phyloP scores from a whole-genome alignment of 805 yeast genomes.

The Kodamaea kakaduensis region DNA sequence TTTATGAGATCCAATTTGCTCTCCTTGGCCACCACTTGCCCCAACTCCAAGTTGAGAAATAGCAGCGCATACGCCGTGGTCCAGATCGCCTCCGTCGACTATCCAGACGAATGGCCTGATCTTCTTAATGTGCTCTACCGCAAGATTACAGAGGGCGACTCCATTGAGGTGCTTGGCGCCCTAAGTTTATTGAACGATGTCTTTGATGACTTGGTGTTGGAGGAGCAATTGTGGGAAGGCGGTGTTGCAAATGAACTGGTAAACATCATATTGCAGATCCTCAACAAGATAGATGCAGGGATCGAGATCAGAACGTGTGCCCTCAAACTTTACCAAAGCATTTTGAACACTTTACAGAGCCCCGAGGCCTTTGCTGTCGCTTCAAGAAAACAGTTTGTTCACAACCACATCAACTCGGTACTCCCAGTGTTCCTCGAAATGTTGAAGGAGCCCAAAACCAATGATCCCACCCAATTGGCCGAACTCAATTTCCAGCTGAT shows the following conservation, averaged over 20 bases:
- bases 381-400: conserved; percentile 34
- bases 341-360: conserved; percentile 50
- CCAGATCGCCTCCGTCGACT: conserved; percentile 84
- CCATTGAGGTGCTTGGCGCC: conserved; percentile 47
- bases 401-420: conserved; percentile 16
- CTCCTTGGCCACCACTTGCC: conserved; percentile 37
- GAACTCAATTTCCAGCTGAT: conserved; percentile 24
- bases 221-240: conserved; percentile 78
- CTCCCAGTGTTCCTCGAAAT: conserved; percentile 18
- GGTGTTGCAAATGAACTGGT: conserved; percentile 59
- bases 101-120: conserved; percentile 94
- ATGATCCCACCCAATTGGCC: conserved; percentile 3
- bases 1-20: conserved; percentile 50
- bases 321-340: conserved; percentile 48
- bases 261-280: conserved; percentile 43
- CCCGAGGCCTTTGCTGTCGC: conserved; percentile 43
- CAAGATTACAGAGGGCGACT: conserved; percentile 28
- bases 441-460: conserved; percentile 10
- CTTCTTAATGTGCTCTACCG: conserved; percentile 49
- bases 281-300: conserved; percentile 25
- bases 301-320: conserved; percentile 45
- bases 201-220: conserved; percentile 81
- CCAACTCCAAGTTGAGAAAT: conserved; percentile 57
- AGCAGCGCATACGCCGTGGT: conserved; percentile 72
- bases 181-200: conserved; percentile 65